Evolutionary conservation across 169 alveolate species (phyloP).

Genomic region (Nephromyces sp.): DNA sequence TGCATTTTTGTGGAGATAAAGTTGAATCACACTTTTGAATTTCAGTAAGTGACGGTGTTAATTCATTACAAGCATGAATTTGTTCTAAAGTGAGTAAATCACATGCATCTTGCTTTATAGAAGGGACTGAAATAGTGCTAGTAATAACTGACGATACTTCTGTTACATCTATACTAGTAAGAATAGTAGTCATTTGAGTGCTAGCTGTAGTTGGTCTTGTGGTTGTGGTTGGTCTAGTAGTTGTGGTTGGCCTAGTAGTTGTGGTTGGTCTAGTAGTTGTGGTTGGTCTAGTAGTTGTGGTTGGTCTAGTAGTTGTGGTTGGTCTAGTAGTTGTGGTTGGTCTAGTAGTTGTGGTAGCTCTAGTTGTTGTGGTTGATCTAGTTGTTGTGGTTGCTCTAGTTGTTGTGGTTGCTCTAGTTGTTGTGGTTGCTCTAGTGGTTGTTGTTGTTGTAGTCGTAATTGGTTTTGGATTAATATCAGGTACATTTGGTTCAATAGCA

Average conservation of each 20-base stretch:
- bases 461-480: not conserved
- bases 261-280: conserved; percentile 1
- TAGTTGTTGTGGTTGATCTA: not conserved
- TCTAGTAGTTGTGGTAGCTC: not conserved
- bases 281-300: conserved; percentile 2
- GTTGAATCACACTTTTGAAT: no score
- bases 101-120: no score
- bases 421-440: conserved; percentile 4
- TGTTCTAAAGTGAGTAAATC: no score
- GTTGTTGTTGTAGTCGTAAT: conserved; percentile 7
- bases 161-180: no score
- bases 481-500: not conserved
- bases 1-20: no score
- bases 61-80: no score
- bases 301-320: not conserved
- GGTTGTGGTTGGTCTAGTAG: not conserved
- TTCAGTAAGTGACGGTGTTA: no score
- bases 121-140: no score
- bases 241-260: not conserved
- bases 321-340: conserved; percentile 3
- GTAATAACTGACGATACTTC: no score
- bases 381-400: conserved; percentile 1
- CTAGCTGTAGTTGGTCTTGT: not conserved
- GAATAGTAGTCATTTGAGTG: not conserved
- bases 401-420: conserved; percentile 6